A percentile compares a stretch with the other conserved stretches of the same genome.
Conservation (phyloP, 345 rosid species). For the Melastoma malabathricum region DNA sequence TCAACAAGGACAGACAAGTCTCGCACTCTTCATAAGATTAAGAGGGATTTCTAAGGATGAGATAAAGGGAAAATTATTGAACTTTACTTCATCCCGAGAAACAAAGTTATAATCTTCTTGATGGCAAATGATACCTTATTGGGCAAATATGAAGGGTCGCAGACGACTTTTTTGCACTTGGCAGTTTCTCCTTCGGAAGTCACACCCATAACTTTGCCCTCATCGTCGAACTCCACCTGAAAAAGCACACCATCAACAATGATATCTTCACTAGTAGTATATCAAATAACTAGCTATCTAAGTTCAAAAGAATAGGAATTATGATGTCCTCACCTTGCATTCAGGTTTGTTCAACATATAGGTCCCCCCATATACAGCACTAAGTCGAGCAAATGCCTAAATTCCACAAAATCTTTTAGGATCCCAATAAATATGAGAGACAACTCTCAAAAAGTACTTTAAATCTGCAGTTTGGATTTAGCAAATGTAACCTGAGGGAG, state of each 20-base stretch:
- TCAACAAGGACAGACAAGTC: too few relatives aligned
- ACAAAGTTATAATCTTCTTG: not conserved
- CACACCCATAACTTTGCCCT: constrained; percentile 75
- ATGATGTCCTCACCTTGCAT: constrained; percentile 51
- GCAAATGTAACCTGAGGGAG: constrained; percentile 64
- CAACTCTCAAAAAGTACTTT: too few relatives aligned
- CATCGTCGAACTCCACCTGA: constrained; percentile 80
- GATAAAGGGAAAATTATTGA: too few relatives aligned
- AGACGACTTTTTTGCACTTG: constrained; percentile 87
- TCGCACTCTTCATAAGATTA: too few relatives aligned
- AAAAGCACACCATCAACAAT: constrained; percentile 5
- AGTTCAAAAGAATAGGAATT: too few relatives aligned
- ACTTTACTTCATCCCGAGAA: not conserved
- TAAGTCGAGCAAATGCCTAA: constrained; percentile 93
- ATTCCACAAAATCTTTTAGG: constrained; percentile 2
- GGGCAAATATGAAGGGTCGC: constrained; percentile 86
- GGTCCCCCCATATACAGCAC: constrained; percentile 97
- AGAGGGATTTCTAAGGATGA: too few relatives aligned
- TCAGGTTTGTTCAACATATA: constrained; percentile 94
- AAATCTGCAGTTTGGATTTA: too few relatives aligned
- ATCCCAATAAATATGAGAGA: not conserved
- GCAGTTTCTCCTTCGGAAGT: constrained; percentile 99
- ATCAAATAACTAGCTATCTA: too few relatives aligned
- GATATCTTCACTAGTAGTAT: not conserved
- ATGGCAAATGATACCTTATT: constrained; percentile 35